Evolutionary conservation across 2,329 filamentous ascomycete species (phyloP), one percentile per base, ranked within the genome.

Genomic region (Curvularia hawaiiensis): DNA sequence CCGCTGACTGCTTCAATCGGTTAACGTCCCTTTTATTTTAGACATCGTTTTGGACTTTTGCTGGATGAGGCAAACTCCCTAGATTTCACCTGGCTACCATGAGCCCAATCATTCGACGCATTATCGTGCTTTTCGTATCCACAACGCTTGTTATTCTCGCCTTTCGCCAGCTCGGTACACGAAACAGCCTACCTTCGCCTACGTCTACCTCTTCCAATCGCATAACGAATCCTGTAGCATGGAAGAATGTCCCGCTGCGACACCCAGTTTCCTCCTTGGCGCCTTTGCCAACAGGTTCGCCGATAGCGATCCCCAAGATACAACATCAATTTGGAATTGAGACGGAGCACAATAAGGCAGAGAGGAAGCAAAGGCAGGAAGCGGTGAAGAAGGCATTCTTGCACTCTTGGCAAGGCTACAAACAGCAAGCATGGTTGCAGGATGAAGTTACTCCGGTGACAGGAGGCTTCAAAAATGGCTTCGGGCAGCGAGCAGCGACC

Each of bases 401-500:
- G 52, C 75, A 74, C 43, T 72, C 73, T 3, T 79, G 83, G 80
- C 71, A 78, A 12, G 79, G 81, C 28, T 87, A 87, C 69, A 82
- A 79, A 58, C 68, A 77, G 44, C 69, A 80, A 50, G 84, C 84
- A 1, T 85, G 83, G 83, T 69, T 80, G 46, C 73, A 78, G 16
- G 83, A 86, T 59, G 83, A 85, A 69, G 68, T 85, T 9, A 68
- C 72, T 26, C 83, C 83, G 11, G 73, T 85, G 3, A 77, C 77
- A 18, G 82, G 82, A 40, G 66, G 68, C n/a, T 76, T 68, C 18
- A 82, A 78, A 56, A 79, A 83, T 54, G 73, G 75, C 0, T 84
- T 84, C 63, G 82, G 83, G 10, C 81, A 82, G 24, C 86, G 84
- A 80, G 84, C 79, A 0, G 85, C 85, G 3, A 87, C 85, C 0